Conservation (phyloP, 2,329 filamentous ascomycete genomes). For the Xylariaceae sp. region DNA sequence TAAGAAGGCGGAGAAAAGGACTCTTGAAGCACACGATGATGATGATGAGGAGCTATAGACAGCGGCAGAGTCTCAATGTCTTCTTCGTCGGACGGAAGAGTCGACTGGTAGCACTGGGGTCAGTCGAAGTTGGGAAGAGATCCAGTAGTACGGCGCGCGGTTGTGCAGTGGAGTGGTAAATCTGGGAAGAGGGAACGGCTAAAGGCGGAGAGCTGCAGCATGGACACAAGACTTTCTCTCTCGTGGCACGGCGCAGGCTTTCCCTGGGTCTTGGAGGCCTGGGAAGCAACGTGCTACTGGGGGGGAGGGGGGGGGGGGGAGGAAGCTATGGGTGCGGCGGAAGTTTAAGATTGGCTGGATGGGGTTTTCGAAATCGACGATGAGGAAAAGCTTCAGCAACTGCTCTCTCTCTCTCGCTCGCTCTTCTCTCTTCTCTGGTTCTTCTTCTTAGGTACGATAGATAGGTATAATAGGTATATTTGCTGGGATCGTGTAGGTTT, state of each 20-base stretch:
- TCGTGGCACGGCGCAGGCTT: constrained; percentile 30
- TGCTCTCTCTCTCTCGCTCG: background rate
- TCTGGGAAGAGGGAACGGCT: constrained; percentile 33
- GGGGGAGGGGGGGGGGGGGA: background rate
- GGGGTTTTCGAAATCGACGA: constrained; percentile 3
- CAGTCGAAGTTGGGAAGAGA: constrained; percentile 38
- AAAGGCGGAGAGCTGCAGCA: constrained; percentile 44
- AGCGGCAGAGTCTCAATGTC: constrained; percentile 33
- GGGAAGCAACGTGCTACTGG: constrained; percentile 27
- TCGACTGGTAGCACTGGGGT: constrained; percentile 46
- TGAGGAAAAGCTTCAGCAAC: constrained; percentile 30
- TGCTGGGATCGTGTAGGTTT: constrained; percentile 33
- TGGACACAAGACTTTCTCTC: constrained; percentile 32
- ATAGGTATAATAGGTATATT: constrained; percentile 17
- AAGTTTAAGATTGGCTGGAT: too few species aligned
- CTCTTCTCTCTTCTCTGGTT: too few species aligned
- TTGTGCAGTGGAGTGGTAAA: constrained; percentile 36
- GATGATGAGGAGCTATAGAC: constrained; percentile 15
- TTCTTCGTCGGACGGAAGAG: constrained; percentile 47
- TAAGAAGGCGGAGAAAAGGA: constrained; percentile 14
- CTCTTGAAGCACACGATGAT: constrained; percentile 21
- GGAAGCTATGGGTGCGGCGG: constrained; percentile 26
- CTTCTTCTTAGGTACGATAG: too few species aligned
- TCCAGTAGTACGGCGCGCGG: constrained; percentile 47
- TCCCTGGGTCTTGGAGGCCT: constrained; percentile 28